Evolutionary conservation across 495 filamentous ascomycete genomes (phyloP).

Genomic region (Penicillium lagena): DNA sequence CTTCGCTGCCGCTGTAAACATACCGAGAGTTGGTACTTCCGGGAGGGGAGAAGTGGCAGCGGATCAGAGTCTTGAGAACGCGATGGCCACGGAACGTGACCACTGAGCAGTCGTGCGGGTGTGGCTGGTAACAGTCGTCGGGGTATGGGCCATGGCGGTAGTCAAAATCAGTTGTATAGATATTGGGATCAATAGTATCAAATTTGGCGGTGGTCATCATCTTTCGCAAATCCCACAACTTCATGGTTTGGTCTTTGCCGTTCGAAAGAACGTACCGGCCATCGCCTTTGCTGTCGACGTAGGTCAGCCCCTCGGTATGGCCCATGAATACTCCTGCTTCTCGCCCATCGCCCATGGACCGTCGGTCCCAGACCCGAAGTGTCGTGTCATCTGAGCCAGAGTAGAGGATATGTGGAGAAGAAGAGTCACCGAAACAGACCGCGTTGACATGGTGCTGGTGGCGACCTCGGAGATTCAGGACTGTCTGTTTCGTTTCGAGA

Average conservation of each 20-base stretch:
- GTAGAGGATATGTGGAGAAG: slow-evolving; percentile 90
- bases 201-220: slow-evolving; percentile 68
- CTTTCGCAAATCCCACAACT: slow-evolving; percentile 89
- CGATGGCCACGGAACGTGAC: slow-evolving; percentile 90
- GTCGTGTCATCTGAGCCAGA: slow-evolving; percentile 77
- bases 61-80: slow-evolving; percentile 82
- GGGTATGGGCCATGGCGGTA: slow-evolving; percentile 71
- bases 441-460: slow-evolving; percentile 93
- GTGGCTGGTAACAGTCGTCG: slow-evolving; percentile 62
- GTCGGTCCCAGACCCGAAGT: slow-evolving; percentile 88
- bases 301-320: slow-evolving; percentile 90
- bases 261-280: slow-evolving; percentile 93
- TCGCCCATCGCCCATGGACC: slow-evolving; percentile 79
- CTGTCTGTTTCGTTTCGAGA: slow-evolving; percentile 66
- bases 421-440: slow-evolving; percentile 87
- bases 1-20: slow-evolving; percentile 83
- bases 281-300: slow-evolving; percentile 94
- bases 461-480: slow-evolving; percentile 64
- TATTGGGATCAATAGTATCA: slow-evolving; percentile 43
- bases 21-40: slow-evolving; percentile 85
- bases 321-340: slow-evolving; percentile 90
- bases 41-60: slow-evolving; percentile 93
- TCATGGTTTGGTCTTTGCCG: slow-evolving; percentile 94
- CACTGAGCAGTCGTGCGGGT: slow-evolving; percentile 83
- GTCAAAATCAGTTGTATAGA: slow-evolving; percentile 69